Percentiles rank a stretch among this genome's conserved stretches.
Evolutionary conservation across 176 grass and related monocot genomes (phyloP).

Genomic region (Chrysopogon serrulatus): DNA sequence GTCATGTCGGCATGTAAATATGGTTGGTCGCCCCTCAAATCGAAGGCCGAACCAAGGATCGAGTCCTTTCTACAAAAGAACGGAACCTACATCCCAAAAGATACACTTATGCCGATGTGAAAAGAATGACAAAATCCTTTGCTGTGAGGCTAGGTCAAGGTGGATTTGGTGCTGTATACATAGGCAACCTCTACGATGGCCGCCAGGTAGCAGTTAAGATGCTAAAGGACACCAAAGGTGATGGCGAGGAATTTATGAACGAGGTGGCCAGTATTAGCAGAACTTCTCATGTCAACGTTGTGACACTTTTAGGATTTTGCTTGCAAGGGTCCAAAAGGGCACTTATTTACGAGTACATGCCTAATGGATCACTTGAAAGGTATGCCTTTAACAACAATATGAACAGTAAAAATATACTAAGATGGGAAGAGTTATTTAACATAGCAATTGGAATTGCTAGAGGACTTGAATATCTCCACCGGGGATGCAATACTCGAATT

Average conservation of each 20-base stretch:
- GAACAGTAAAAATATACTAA: neutral
- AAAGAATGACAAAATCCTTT: conserved; percentile 40
- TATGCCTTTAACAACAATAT: neutral
- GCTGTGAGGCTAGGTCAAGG: conserved; percentile 51
- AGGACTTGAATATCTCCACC: conserved; percentile 29
- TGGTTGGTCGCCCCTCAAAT: neutral
- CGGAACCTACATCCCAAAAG: neutral
- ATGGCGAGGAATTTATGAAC: conserved; percentile 42
- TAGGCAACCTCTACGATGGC: neutral
- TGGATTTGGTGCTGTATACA: conserved; percentile 49
- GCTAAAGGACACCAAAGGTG: conserved; percentile 15
- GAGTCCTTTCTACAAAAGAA: conserved; percentile 36
- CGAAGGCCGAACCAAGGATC: neutral
- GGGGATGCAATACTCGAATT: conserved; percentile 19
- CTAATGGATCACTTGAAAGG: conserved; percentile 35
- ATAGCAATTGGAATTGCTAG: conserved; percentile 32
- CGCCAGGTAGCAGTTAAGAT: conserved; percentile 40
- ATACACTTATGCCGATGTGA: conserved; percentile 43
- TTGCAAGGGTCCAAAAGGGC: conserved; percentile 41
- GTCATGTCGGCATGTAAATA: neutral
- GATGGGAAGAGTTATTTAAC: conserved; percentile 27
- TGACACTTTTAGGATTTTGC: conserved; percentile 42
- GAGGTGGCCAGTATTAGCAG: conserved; percentile 40
- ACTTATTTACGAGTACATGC: conserved; percentile 52
- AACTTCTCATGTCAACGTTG: conserved; percentile 49